A percentile compares a stretch with the other conserved stretches of the same genome.
Conservation (phyloP, 805 yeast genomes). For the Ascoidea asiatica region DNA sequence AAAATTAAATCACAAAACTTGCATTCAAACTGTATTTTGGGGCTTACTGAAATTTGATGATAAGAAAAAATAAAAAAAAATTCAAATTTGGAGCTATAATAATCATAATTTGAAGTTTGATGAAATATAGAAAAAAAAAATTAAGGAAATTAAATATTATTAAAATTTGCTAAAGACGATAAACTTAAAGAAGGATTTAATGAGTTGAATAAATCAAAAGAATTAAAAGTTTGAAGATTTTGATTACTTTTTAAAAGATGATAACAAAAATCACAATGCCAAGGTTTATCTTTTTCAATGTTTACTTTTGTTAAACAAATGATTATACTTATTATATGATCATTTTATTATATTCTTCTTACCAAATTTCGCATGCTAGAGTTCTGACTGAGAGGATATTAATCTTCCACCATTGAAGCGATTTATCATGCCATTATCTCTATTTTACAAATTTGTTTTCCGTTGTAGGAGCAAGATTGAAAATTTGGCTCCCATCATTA, state of each 20-base stretch:
- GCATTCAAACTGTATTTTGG: slow-evolving; percentile 34
- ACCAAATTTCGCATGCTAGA: slow-evolving; percentile 40
- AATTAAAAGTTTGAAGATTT: no score
- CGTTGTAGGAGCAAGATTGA: no score
- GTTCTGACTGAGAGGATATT: slow-evolving; percentile 19
- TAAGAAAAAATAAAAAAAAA: slow-evolving; percentile 20
- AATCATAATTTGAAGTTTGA: slow-evolving; percentile 19
- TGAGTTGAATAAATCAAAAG: background rate
- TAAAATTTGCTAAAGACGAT: no score
- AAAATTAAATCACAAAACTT: slow-evolving; percentile 38
- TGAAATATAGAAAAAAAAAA: slow-evolving; percentile 19
- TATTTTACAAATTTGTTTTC: background rate
- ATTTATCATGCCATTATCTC: slow-evolving; percentile 1
- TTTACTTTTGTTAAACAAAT: slow-evolving; percentile 21
- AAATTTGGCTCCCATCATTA: no score
- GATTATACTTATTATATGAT: slow-evolving; percentile 17
- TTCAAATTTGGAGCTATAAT: slow-evolving; percentile 20
- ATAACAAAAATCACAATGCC: slow-evolving; percentile 38
- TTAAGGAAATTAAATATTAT: background rate
- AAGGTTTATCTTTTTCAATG: slow-evolving; percentile 28
- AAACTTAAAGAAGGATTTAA: background rate
- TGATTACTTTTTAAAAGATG: slow-evolving; percentile 10
- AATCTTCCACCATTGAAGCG: slow-evolving; percentile 28
- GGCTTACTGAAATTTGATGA: slow-evolving; percentile 32
- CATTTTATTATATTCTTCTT: slow-evolving; percentile 30